Percentiles rank a stretch among this genome's conserved stretches.
These are phyloP conservation scores for Aquilaria malaccensis DNA, from an alignment of 345 rosid genomes.

Conservation along the genomic window DNA sequence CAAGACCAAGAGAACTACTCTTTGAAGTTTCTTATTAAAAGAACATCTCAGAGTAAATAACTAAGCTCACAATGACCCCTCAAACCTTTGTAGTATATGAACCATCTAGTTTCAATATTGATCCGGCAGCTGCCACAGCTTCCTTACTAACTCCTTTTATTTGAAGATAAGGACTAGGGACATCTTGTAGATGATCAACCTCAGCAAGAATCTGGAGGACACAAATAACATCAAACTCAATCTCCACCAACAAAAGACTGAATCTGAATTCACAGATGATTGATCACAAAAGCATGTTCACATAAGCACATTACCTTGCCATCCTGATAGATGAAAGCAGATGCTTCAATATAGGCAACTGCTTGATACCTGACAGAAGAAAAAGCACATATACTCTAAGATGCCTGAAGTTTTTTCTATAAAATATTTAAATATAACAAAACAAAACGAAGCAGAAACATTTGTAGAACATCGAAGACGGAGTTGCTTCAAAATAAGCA, in stretches of 20 bases:
- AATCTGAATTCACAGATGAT: not conserved
- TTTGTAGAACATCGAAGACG: too few relatives aligned
- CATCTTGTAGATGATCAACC: slow-evolving; percentile 92
- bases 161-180: slow-evolving; percentile 74
- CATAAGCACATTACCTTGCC: slow-evolving; percentile 53
- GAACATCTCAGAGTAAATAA: not conserved
- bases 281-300: too few relatives aligned
- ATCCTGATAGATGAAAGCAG: slow-evolving; percentile 92
- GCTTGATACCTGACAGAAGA: slow-evolving; percentile 76
- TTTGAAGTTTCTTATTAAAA: not conserved
- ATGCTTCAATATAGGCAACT: slow-evolving; percentile 92
- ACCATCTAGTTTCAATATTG: slow-evolving; percentile 75
- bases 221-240: slow-evolving; percentile 10
- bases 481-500: too few relatives aligned
- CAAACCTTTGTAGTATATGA: slow-evolving; percentile 96
- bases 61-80: slow-evolving; percentile 3
- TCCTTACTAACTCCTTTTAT: slow-evolving; percentile 96
- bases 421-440: too few relatives aligned
- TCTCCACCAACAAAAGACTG: not conserved
- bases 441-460: too few relatives aligned
- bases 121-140: slow-evolving; percentile 90
- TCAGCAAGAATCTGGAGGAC: slow-evolving; percentile 69
- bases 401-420: too few relatives aligned
- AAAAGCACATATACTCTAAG: not conserved
- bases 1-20: slow-evolving; percentile 4